Percentiles rank a stretch among this genome's conserved stretches.
These are phyloP conservation scores for Calophaca sinica DNA, from an alignment of 306 rosid species.

Conservation along the genomic window DNA sequence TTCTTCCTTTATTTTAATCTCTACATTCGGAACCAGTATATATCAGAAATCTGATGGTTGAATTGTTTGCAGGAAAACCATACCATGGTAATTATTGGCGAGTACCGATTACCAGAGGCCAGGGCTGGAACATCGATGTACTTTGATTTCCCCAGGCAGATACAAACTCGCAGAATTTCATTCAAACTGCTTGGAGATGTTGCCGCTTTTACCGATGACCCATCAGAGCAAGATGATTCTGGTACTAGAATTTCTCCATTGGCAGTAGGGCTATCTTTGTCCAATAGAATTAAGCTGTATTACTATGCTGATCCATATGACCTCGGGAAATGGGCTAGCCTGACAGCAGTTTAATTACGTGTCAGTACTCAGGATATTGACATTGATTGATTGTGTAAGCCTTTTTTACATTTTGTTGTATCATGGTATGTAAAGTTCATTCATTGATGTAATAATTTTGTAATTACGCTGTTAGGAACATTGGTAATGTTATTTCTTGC, in stretches of 20 bases:
- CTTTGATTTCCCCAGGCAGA: constrained; percentile 81
- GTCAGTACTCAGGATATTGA: constrained; percentile 22
- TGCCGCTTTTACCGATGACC: constrained; percentile 83
- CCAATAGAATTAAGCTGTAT: constrained; percentile 78
- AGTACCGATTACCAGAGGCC: constrained; percentile 93
- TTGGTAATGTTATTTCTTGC: constrained; percentile 19
- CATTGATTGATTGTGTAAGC: constrained; percentile 47
- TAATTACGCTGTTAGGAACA: constrained; percentile 42
- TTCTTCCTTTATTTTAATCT: constrained; percentile 2
- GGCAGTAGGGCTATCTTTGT: constrained; percentile 79
- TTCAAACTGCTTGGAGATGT: constrained; percentile 92
- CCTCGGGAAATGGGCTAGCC: constrained; percentile 97
- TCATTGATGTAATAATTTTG: constrained; percentile 53
- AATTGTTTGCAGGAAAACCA: constrained; percentile 71
- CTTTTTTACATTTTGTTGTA: constrained; percentile 52
- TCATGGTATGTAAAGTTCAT: constrained; percentile 53
- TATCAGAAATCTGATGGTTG: constrained; percentile 32
- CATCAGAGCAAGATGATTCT: constrained; percentile 80
- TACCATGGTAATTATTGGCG: constrained; percentile 67
- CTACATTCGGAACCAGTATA: neutral
- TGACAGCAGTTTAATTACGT: constrained; percentile 69
- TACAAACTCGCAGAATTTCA: constrained; percentile 72
- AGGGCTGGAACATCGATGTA: constrained; percentile 87
- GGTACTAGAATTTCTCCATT: constrained; percentile 58
- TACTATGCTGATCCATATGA: constrained; percentile 90